Base-by-base conservation (phyloP, 306 rosid species). In the Citrullus amarus region DNA sequence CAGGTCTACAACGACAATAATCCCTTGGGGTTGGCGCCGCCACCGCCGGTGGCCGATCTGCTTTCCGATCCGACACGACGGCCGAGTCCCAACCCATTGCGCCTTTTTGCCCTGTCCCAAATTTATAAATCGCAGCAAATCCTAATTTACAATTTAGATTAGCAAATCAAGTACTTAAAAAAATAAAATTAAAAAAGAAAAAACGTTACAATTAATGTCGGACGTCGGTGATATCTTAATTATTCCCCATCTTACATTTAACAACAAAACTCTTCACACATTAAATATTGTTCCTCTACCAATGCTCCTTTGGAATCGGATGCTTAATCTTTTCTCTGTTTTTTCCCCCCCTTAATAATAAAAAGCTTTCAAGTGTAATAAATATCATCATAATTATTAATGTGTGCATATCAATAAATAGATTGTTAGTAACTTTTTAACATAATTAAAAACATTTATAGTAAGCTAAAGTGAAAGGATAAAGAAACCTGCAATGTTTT, bases 171-270 rank as follows among this genome's bases (percentile, higher is more conserved):
- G 14, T 55, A 55, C 22, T 17, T 6, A 6, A n/a, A 58, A 18
- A 0, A 48, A 48, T 9, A 11, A 48, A 2, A 3, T 12, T 36
- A 13, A 48, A 13, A 48, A 3, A 2, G 1, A 48, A 48, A 34
- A 38, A 25, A 65, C n/a, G 72, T 65, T 14, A 66, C 51, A 34
- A 66, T 34, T 66, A 68, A 68, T 68, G 75, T 68, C 54, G 75
- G 75, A 43, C 55, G 55, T 68, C 75, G 75, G 75, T 68, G 75
- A 68, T 68, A 68, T 68, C 43, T 68, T 68, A 41, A 68, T n/a
- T 68, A 39, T 68, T 68, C 74, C 74, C 17, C 54, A 16, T 68
- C 30, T 39, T 68, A 34, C 7, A 65, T 65, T 36, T 65, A 65
- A 34, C 6, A 34, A 65, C 48, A 65, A 16, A 65, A 34, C 69